Base-by-base conservation (phyloP, 2,329 filamentous ascomycete species). In the Colletotrichum zoysiae region DNA sequence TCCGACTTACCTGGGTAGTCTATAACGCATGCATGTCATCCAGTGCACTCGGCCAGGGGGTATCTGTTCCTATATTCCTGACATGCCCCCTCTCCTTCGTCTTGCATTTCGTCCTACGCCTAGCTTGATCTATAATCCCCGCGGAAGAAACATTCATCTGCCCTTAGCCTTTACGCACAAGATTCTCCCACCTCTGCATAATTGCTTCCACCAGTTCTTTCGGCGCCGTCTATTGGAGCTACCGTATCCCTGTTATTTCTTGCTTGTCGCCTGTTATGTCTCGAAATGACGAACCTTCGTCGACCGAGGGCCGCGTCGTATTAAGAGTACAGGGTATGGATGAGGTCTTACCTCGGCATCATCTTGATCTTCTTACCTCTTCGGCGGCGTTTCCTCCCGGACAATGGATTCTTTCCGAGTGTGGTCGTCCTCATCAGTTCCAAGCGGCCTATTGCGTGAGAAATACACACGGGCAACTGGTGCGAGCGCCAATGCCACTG, bases 321-420 rank as follows among this genome's bases (percentile, higher is more conserved):
- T 59, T 71, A 23, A 63, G 69, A 50, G 56, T 58, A n/a, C 69
- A 63, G 14, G 69, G 59, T 1, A 69, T 71, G 69, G 63, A 71
- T 12, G 65, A 71, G 61, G 40, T 71, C 16, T 35, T 71, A 12
- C 69, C 69, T 33, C 69, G 69, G 9, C 69, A 57, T 33, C 65
- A 71, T n/a, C 69, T 71, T 23, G 46, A 64, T 5, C 35, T 63
- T 3, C 50, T 71, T 14, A 69, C 65, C 1, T 42, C 35, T 46
- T 58, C 69, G 0, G 53, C 65, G 16, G 48, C 38, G 8, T 71
- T 59, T 33, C 65, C 69, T 5, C 58, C 62, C 7, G 69, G 69
- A 7, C 58, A 68, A 46, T 71, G 69, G 69, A 20, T 69, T 46
- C 35, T 71, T 5, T 69, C 69, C 11, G 69, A 71, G 44, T 12